phyloP scores from a whole-genome alignment of 1,284 basidiomycete genomes.

The Tylopilus orsonianus region DNA sequence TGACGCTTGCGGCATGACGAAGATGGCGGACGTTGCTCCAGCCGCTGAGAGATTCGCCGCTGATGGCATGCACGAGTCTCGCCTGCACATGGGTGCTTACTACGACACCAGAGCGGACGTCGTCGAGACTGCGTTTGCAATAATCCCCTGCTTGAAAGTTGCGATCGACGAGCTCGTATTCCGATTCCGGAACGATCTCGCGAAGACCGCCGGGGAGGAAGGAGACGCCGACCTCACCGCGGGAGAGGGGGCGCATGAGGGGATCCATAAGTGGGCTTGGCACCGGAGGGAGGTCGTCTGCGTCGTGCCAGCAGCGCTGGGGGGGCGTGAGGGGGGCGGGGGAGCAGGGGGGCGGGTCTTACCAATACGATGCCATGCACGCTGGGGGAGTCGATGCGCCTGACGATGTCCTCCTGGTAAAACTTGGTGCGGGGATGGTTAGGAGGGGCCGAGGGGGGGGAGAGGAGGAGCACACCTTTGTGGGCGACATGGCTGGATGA shows the following conservation, averaged over 20 bases:
- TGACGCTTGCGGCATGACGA: slow-evolving; percentile 57
- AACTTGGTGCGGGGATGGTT: slow-evolving; percentile 45
- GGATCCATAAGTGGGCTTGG: slow-evolving; percentile 55
- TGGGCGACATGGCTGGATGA: slow-evolving; percentile 20
- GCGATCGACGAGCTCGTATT: slow-evolving; percentile 77
- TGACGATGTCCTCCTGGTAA: slow-evolving; percentile 76
- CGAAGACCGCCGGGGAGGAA: slow-evolving; percentile 60
- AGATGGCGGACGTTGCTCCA: slow-evolving; percentile 68
- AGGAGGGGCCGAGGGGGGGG: not conserved
- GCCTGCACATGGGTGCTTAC: slow-evolving; percentile 60
- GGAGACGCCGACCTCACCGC: slow-evolving; percentile 82
- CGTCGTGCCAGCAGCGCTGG: slow-evolving; percentile 82
- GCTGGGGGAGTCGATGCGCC: slow-evolving; percentile 44
- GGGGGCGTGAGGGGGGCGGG: slow-evolving; percentile 2
- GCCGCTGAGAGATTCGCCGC: slow-evolving; percentile 54
- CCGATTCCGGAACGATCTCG: slow-evolving; percentile 71
- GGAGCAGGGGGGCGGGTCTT: not conserved
- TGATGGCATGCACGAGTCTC: slow-evolving; percentile 76
- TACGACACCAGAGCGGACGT: slow-evolving; percentile 79
- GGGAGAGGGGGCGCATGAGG: slow-evolving; percentile 71
- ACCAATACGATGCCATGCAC: slow-evolving; percentile 33
- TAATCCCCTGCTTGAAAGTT: slow-evolving; percentile 80
- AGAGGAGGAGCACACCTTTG: slow-evolving; percentile 22
- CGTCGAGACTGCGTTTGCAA: slow-evolving; percentile 77
- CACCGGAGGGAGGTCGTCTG: slow-evolving; percentile 57